A percentile compares a stretch with the other conserved stretches of the same genome.
Evolutionary conservation across 2,329 filamentous ascomycete genomes (phyloP).

Genomic region (Tricladium varicosporioides): DNA sequence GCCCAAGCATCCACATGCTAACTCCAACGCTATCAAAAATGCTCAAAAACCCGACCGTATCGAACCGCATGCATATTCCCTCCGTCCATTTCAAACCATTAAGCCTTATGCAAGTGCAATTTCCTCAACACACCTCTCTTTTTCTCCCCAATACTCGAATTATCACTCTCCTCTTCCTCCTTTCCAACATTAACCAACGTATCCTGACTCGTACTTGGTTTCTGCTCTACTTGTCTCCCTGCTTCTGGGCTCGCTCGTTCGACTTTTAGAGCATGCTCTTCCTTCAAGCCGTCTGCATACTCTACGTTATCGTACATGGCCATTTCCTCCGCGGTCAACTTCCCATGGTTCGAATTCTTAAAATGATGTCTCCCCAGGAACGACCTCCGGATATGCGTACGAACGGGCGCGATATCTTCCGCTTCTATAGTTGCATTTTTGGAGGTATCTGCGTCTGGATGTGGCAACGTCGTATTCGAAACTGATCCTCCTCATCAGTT

Average conservation of each 20-base stretch:
- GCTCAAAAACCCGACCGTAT: neutral
- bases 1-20: neutral
- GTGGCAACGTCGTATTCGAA: slow-evolving; percentile 59
- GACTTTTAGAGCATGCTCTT: slow-evolving; percentile 7
- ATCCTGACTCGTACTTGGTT: neutral
- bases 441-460: slow-evolving; percentile 59
- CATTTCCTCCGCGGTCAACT: slow-evolving; percentile 1
- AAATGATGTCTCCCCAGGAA: slow-evolving; percentile 18
- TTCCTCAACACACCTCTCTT: slow-evolving; percentile 7
- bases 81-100: too few species aligned
- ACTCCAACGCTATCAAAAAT: slow-evolving; percentile 14
- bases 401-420: slow-evolving; percentile 47
- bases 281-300: slow-evolving; percentile 22
- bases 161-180: neutral
- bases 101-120: slow-evolving; percentile 2
- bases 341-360: slow-evolving; percentile 3
- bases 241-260: neutral
- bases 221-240: neutral
- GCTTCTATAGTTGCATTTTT: slow-evolving; percentile 55
- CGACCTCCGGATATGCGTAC: slow-evolving; percentile 19
- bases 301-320: slow-evolving; percentile 25
- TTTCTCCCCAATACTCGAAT: neutral
- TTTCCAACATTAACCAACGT: neutral
- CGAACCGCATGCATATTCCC: neutral
- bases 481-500: slow-evolving; percentile 26